Conservation (phyloP, 2,329 filamentous ascomycete genomes). For the Phoma sp. region DNA sequence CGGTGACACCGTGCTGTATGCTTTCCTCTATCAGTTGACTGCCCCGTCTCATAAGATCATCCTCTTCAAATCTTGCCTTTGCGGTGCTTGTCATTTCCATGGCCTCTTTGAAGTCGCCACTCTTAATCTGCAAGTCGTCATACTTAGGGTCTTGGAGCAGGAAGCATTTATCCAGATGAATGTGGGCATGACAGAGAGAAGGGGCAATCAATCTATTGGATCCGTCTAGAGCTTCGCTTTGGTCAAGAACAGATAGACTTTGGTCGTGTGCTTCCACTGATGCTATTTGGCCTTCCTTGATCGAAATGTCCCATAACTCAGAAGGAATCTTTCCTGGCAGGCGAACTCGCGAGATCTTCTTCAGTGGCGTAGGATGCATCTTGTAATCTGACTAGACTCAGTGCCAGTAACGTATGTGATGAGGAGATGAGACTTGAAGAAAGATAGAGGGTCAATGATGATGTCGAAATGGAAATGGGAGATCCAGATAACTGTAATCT, state of each 20-base stretch:
- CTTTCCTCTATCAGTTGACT: slow-evolving; percentile 71
- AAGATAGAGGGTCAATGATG: slow-evolving; percentile 17
- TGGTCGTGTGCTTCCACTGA: slow-evolving; percentile 42
- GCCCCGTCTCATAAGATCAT: slow-evolving; percentile 71
- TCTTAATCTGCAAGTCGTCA: slow-evolving; percentile 64
- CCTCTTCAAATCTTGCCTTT: slow-evolving; percentile 67
- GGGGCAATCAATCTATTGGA: slow-evolving; percentile 57
- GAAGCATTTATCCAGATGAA: slow-evolving; percentile 75
- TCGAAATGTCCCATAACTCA: slow-evolving; percentile 48
- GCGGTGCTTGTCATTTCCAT: slow-evolving; percentile 65
- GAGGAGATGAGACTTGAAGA: neutral
- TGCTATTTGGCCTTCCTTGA: slow-evolving; percentile 43
- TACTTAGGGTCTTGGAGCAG: slow-evolving; percentile 67
- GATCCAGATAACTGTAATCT: slow-evolving; percentile 10
- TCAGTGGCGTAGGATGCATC: slow-evolving; percentile 16
- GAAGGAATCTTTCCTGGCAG: slow-evolving; percentile 40
- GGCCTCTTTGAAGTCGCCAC: slow-evolving; percentile 72
- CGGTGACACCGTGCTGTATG: slow-evolving; percentile 69
- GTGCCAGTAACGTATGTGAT: neutral
- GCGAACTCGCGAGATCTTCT: slow-evolving; percentile 45
- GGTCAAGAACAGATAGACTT: neutral
- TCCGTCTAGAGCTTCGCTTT: slow-evolving; percentile 50
- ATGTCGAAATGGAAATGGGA: slow-evolving; percentile 18
- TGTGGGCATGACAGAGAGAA: slow-evolving; percentile 73
- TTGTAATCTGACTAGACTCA: neutral